These are phyloP conservation scores for Linum trigynum DNA, from an alignment of 345 rosid species.

Conservation along the genomic window DNA sequence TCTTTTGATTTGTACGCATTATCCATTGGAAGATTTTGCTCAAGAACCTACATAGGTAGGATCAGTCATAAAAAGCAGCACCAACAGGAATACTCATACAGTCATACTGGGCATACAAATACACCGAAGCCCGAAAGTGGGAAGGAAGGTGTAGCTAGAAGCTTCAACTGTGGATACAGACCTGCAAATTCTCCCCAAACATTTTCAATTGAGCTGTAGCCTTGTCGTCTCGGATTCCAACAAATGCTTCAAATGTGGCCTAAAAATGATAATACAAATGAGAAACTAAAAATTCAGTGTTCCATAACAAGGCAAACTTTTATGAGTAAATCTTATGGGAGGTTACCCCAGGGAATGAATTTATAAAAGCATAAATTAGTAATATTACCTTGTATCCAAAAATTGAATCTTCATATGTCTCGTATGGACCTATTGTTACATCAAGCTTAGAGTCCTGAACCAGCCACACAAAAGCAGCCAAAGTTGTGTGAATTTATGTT, in stretches of 20 bases:
- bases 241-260: conserved; percentile 89
- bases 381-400: conserved; percentile 86
- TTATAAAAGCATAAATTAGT: background rate
- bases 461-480: conserved; percentile 7
- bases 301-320: background rate
- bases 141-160: conserved; percentile 5
- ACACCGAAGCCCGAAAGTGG: background rate
- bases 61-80: background rate
- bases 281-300: background rate
- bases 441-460: conserved; percentile 81
- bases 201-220: conserved; percentile 81
- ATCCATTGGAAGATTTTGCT: conserved; percentile 82
- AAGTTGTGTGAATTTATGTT: background rate
- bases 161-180: conserved; percentile 14
- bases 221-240: conserved; percentile 77
- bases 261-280: conserved; percentile 16
- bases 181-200: conserved; percentile 83
- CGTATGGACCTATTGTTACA: conserved; percentile 91
- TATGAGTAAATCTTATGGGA: too few species aligned
- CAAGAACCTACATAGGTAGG: conserved; percentile 43
- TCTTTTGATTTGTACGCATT: conserved; percentile 56
- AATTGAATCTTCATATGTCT: conserved; percentile 83
- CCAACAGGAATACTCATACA: conserved; percentile 10
- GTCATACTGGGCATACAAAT: background rate
- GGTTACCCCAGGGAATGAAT: background rate